Conservation (phyloP, 768 basidiomycete genomes). For the Jaapia argillacea region DNA sequence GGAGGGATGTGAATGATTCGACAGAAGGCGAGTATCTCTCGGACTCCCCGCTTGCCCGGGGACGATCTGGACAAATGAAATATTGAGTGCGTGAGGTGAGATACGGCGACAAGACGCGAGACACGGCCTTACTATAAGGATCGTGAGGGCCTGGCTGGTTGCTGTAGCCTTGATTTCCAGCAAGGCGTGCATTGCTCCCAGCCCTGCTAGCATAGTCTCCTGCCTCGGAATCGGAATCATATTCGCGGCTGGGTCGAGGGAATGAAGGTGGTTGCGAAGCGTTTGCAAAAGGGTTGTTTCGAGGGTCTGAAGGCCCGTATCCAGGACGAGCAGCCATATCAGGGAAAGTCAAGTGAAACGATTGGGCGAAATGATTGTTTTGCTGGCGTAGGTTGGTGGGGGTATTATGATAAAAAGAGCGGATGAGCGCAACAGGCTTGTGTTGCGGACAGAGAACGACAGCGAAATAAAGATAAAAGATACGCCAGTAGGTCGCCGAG, state of each 20-base stretch:
- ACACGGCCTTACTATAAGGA: slow-evolving; percentile 10
- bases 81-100: background rate
- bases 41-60: background rate
- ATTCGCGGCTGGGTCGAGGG: slow-evolving; percentile 16
- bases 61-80: background rate
- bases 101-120: background rate
- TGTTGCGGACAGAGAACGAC: no score
- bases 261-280: slow-evolving; percentile 13
- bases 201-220: slow-evolving; percentile 13
- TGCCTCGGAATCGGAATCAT: slow-evolving; percentile 17
- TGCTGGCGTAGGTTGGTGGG: no score
- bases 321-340: slow-evolving; percentile 25
- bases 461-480: no score
- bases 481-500: no score
- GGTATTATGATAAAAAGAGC: background rate
- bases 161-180: slow-evolving; percentile 3
- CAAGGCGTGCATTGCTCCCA: slow-evolving; percentile 10
- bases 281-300: slow-evolving; percentile 22
- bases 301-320: slow-evolving; percentile 19
- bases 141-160: slow-evolving; percentile 11
- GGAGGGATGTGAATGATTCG: slow-evolving; percentile 21
- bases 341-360: background rate
- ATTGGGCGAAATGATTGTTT: no score
- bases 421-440: background rate
- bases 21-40: slow-evolving; percentile 21